Evolutionary conservation across 345 rosid genomes (phyloP), one percentile per base, ranked within the genome.

Genomic region (Sonneratia alba): DNA sequence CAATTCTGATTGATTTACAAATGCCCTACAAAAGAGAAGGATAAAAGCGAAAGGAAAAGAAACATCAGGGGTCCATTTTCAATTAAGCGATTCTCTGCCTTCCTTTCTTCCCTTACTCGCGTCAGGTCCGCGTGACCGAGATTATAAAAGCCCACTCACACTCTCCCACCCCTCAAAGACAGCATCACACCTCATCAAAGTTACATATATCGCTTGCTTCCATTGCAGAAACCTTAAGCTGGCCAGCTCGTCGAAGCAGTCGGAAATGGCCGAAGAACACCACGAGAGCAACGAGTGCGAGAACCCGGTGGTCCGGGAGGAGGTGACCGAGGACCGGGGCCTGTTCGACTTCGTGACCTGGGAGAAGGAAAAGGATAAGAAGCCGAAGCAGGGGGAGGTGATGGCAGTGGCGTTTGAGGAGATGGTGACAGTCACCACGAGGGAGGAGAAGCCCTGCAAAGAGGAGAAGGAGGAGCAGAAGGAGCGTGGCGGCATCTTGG

Each of bases 271-370:
- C 22, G 68, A 63, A 40, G 69, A 85, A 75, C 66, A 47, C 78
- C 81, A 88, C 79, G 62, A 68, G 48, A 80, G 77, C 74, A 78
- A 79, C 42, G 93, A 83, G 81, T 55, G 27, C 27, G 86, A 85
- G 80, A 71, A 81, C 74, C 42, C 71, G 38, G 80, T 74, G 36
- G 75, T 75, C 74, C 62, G 48, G 51, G 79, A 76, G 67, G 79
- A 55, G n/a, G 53, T 88, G 84, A 64, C 74, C 71, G 81, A 68
- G 69, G 97, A 95, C 74, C 91, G 97, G 3, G 99, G 97, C 53
- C 0, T 90, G 80, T 85, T 90, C 71, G 97, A 87, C 86, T 87
- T 95, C 89, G 0, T 87, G 83, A 81, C 86, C 74, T 87, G 87
- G 89, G 87, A 91, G 76, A 73, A 88, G 43, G 91, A 86, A 1